Evolutionary conservation across 306 rosid genomes (phyloP), one percentile per base, ranked within the genome.

Genomic region (Adenanthera pavonina): DNA sequence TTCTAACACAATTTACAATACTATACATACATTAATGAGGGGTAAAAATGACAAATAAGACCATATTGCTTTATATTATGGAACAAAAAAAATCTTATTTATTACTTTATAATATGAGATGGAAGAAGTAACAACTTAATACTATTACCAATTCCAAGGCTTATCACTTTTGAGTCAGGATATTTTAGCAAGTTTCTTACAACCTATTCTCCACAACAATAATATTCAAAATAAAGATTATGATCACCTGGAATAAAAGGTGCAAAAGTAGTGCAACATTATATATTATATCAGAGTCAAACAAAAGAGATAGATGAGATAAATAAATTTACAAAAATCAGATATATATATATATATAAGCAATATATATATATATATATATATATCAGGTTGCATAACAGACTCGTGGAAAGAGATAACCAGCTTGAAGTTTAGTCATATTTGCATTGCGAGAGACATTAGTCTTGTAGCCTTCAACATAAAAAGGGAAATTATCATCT

Each of bases 331-430:
- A 66, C 51, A 40, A 43, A 19, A 69, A 5, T 51, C 54, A 38
- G 48, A n/a, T n/a, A n/a, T n/a, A n/a, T n/a, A n/a, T n/a, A 16
- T 15, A 35, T n/a, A n/a, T 33, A 11, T 34, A 84, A 68, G 51
- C 71, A 69, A 49, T n/a, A n/a, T n/a, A n/a, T n/a, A n/a, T n/a
- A n/a, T n/a, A n/a, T n/a, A n/a, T n/a, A n/a, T n/a, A n/a, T 65
- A 47, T 70, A 56, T 11, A 71, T 53, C 44, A 73, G 54, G 81
- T 49, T 43, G 48, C 72, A 89, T 38, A 7, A 77, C 91, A 72
- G 54, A 95, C 99, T 97, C 93, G 97, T 4, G 99, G 97, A 52
- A 95, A 95, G 53, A 95, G 99, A 89, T 95, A 95, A 30, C 99
- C 97, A 14, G 99, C 97, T 84, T 95, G 97, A 86, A 95, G 99